These are phyloP conservation scores for Begonia loranthoides DNA, from an alignment of 306 rosid genomes.

Conservation along the genomic window DNA sequence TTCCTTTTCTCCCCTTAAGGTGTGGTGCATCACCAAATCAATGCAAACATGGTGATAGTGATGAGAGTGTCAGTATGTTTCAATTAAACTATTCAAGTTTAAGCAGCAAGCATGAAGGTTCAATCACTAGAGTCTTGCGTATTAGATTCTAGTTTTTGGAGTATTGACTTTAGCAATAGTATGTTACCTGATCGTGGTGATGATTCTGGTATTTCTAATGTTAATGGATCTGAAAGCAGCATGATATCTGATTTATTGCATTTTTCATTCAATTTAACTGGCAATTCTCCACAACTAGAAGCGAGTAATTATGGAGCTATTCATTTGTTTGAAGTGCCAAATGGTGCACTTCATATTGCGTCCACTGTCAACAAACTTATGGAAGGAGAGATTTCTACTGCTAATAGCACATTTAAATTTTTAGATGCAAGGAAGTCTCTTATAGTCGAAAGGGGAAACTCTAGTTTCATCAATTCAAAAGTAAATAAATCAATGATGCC, in stretches of 20 bases:
- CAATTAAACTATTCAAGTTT: too few relatives aligned
- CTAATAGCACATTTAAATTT: conserved; percentile 13
- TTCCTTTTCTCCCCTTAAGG: too few relatives aligned
- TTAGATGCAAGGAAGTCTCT: too few relatives aligned
- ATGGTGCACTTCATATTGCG: conserved; percentile 17
- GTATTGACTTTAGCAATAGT: conserved; percentile 26
- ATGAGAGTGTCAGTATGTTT: too few relatives aligned
- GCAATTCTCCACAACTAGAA: conserved; percentile 18
- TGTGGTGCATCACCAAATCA: too few relatives aligned
- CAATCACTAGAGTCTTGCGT: conserved; percentile 22
- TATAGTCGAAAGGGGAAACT: too few relatives aligned
- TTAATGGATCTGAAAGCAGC: conserved; percentile 11
- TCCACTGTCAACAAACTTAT: conserved; percentile 11
- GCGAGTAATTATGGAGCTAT: conserved; percentile 19
- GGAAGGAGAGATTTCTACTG: conserved; percentile 19
- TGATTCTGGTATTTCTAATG: conserved; percentile 14
- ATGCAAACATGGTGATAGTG: too few relatives aligned
- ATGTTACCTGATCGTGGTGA: conserved; percentile 11
- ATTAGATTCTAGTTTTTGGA: conserved; percentile 49
- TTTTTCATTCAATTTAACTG: too few relatives aligned
- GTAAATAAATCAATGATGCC: conserved; percentile 25
- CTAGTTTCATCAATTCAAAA: too few relatives aligned
- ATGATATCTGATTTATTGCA: conserved; percentile 25
- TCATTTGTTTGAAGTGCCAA: conserved; percentile 13
- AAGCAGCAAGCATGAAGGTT: too few relatives aligned